Conservation (phyloP, 768 basidiomycete genomes). For the Rhodotorula graminis region DNA sequence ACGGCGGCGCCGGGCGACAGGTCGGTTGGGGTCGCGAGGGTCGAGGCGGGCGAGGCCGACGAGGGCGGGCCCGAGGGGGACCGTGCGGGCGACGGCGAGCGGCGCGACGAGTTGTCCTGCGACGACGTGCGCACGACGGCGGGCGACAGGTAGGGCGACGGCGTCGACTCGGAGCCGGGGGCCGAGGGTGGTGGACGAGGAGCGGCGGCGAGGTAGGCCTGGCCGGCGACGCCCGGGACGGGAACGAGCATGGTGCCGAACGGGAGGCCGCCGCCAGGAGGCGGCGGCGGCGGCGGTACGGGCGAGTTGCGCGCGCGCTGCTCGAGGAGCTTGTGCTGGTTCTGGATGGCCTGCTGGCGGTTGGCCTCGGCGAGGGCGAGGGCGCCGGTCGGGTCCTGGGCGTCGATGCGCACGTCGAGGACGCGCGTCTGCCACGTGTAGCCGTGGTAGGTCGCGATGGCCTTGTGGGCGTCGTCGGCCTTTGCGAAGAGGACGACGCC, state of each 20-base stretch:
- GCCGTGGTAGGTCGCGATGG: constrained; percentile 94
- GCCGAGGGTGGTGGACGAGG: neutral
- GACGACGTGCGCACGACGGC: neutral
- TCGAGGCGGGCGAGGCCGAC: neutral
- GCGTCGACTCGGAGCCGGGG: neutral
- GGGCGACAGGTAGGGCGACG: constrained; percentile 2
- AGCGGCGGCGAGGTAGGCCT: neutral
- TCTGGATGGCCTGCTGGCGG: constrained; percentile 35
- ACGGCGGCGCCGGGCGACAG: neutral
- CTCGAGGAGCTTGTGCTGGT: constrained; percentile 8
- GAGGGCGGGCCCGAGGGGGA: neutral
- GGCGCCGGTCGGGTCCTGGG: constrained; percentile 42
- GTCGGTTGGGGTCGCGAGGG: neutral
- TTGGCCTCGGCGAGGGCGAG: constrained; percentile 41
- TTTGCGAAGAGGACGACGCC: constrained; percentile 91
- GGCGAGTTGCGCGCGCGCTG: neutral
- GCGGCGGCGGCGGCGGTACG: neutral
- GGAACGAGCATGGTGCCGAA: neutral
- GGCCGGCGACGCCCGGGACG: neutral
- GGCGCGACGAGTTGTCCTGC: neutral
- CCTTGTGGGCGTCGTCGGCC: constrained; percentile 88
- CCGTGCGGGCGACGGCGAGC: neutral
- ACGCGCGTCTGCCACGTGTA: constrained; percentile 60
- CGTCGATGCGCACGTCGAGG: constrained; percentile 45
- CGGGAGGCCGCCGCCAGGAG: neutral